These are phyloP conservation scores for Penicillium sp. DNA, from an alignment of 2,329 filamentous ascomycete genomes.

Conservation along the genomic window DNA sequence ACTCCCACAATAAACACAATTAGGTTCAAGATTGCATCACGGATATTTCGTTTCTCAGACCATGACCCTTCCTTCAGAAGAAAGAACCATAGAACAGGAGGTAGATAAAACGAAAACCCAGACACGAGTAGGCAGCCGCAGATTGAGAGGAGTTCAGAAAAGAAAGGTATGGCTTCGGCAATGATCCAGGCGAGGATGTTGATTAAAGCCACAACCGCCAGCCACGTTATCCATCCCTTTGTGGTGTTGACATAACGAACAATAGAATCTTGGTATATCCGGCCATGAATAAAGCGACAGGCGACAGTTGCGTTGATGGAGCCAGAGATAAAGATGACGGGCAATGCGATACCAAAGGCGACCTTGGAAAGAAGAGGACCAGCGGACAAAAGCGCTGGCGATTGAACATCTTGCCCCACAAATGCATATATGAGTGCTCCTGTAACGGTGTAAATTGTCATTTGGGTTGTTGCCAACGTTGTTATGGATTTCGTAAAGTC, in stretches of 20 bases:
- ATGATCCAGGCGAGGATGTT: constrained; percentile 82
- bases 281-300: constrained; percentile 33
- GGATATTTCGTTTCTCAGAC: constrained; percentile 5
- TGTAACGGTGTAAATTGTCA: constrained; percentile 34
- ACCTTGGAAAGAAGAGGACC: constrained; percentile 25
- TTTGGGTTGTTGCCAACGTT: constrained; percentile 33
- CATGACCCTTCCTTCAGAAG: constrained; percentile 18
- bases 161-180: constrained; percentile 83
- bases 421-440: constrained; percentile 20
- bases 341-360: constrained; percentile 34
- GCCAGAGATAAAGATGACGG: constrained; percentile 21
- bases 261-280: constrained; percentile 30
- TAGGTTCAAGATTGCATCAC: constrained; percentile 1
- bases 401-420: constrained; percentile 10
- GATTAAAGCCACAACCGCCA: constrained; percentile 46
- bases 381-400: constrained; percentile 34
- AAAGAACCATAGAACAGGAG: constrained; percentile 46
- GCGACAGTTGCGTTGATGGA: constrained; percentile 35
- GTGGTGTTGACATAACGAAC: constrained; percentile 36
- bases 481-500: constrained; percentile 44
- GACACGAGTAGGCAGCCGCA: constrained; percentile 73
- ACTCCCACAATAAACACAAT: constrained; percentile 8
- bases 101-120: constrained; percentile 80
- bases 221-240: constrained; percentile 35
- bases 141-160: constrained; percentile 62